Evolutionary conservation across 176 grass and related monocot genomes (phyloP).

Genomic region (Zea luxurians): DNA sequence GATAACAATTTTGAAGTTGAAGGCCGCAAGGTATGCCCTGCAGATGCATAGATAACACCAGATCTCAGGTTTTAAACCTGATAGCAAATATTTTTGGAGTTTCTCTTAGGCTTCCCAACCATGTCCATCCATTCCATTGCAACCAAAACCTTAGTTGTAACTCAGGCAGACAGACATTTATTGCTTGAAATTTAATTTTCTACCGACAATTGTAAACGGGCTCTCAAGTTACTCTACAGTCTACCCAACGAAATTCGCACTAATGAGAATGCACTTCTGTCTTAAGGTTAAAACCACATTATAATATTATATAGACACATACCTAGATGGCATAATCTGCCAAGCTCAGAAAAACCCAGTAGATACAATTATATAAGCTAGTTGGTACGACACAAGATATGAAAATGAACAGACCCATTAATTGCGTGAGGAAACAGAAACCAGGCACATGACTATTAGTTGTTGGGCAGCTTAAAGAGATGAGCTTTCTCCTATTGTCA

Average conservation of each 20-base stretch:
- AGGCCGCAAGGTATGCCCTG: neutral
- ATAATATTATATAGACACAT: neutral
- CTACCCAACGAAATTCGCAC: neutral
- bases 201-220: neutral
- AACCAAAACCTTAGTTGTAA: neutral
- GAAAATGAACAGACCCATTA: neutral
- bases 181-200: slow-evolving; percentile 5
- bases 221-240: neutral
- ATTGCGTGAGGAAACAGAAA: neutral
- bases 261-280: neutral
- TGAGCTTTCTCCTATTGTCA: neutral
- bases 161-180: neutral
- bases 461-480: neutral
- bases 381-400: neutral
- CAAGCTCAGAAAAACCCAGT: neutral
- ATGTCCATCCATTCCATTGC: neutral
- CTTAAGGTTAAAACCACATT: neutral
- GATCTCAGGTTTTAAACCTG: neutral
- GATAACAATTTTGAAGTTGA: neutral
- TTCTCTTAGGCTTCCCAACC: neutral
- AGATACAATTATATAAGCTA: neutral
- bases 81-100: neutral
- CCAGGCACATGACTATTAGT: neutral
- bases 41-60: neutral
- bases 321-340: neutral